These are phyloP conservation scores for Actinomortierella wolfii DNA, from an alignment of 371 early-diverging fungal species.

Conservation along the genomic window DNA sequence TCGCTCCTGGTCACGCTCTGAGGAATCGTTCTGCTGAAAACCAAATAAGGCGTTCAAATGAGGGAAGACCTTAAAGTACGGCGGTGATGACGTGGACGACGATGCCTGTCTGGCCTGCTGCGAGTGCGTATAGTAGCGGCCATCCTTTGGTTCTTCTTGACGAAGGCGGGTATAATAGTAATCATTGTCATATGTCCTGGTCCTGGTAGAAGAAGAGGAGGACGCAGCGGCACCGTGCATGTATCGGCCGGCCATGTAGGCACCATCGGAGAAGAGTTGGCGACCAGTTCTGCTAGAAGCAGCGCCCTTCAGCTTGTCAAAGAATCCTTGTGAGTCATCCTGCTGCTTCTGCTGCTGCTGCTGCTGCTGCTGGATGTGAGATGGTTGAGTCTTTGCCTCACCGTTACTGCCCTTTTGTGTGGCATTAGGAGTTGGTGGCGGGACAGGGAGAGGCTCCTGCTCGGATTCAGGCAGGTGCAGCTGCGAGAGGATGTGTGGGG, in stretches of 20 bases:
- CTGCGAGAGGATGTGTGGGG: constrained; percentile 60
- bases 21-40: too few relatives aligned
- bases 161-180: neutral
- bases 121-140: neutral
- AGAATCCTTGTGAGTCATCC: constrained; percentile 13
- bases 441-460: constrained; percentile 21
- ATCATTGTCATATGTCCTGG: neutral
- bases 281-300: constrained; percentile 10
- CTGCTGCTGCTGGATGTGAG: constrained; percentile 11
- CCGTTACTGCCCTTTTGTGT: constrained; percentile 29
- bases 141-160: neutral
- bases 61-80: neutral
- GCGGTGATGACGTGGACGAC: constrained; percentile 17
- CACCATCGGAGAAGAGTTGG: constrained; percentile 23
- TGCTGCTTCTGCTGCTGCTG: too few relatives aligned
- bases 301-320: constrained; percentile 18
- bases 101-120: neutral
- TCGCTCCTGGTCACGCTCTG: constrained; percentile 19
- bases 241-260: constrained; percentile 29
- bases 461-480: constrained; percentile 36
- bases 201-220: neutral
- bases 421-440: constrained; percentile 6
- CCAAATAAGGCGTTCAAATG: too few relatives aligned
- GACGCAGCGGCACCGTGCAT: constrained; percentile 16
- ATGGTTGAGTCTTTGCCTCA: neutral